These are phyloP conservation scores for Ustulina deusta DNA, from an alignment of 2,329 filamentous ascomycete species.

Conservation along the genomic window DNA sequence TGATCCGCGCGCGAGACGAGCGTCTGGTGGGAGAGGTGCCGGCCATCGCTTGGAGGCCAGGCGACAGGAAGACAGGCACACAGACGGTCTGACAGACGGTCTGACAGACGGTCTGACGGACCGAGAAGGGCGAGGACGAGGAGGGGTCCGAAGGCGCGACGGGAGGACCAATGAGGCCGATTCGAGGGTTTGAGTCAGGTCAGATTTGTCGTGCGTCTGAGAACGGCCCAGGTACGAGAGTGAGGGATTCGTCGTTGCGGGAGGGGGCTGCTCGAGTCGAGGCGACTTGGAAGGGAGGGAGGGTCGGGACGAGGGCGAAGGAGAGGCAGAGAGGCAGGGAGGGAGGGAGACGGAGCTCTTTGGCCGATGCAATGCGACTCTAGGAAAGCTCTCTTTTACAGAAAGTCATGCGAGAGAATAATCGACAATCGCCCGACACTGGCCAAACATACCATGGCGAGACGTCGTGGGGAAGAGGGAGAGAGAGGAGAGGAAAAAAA, in stretches of 20 bases:
- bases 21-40: constrained; percentile 79
- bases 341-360: constrained; percentile 44
- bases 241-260: constrained; percentile 21
- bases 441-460: constrained; percentile 47
- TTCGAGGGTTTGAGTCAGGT: constrained; percentile 31
- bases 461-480: constrained; percentile 8
- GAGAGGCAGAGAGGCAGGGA: background rate
- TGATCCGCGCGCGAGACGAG: constrained; percentile 88
- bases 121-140: constrained; percentile 33
- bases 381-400: constrained; percentile 46
- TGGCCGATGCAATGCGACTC: constrained; percentile 47
- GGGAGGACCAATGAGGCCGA: constrained; percentile 20
- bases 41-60: constrained; percentile 51
- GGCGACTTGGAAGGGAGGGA: constrained; percentile 25
- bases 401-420: constrained; percentile 50
- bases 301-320: constrained; percentile 11
- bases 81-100: no score
- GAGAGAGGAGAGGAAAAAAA: constrained; percentile 37
- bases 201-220: constrained; percentile 17
- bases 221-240: constrained; percentile 26
- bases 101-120: no score
- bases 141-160: constrained; percentile 37
- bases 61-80: constrained; percentile 35
- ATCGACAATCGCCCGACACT: constrained; percentile 42
- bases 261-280: constrained; percentile 38